Conservation (phyloP, 345 rosid species). For the Noccaea bulbosa region DNA sequence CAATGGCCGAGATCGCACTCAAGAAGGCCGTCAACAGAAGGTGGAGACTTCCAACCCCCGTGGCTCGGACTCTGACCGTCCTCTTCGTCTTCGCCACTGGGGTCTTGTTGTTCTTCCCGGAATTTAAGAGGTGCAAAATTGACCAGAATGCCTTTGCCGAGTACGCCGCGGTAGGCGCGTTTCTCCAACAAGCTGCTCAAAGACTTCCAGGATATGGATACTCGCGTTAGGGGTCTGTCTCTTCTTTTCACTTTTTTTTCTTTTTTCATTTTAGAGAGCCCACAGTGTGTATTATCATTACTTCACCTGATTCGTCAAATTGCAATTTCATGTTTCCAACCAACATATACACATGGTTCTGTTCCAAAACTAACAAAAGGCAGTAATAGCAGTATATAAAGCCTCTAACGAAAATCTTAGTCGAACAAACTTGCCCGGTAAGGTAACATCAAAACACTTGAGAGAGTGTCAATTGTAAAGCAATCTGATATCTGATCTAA, state of each 20-base stretch:
- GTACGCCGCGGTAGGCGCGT: neutral
- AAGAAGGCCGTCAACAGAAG: constrained; percentile 11
- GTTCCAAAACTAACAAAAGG: no score
- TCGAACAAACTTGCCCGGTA: constrained; percentile 24
- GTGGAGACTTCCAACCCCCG: constrained; percentile 1
- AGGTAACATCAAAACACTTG: constrained; percentile 20
- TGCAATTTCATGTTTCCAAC: neutral
- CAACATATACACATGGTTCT: no score
- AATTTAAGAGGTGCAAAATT: constrained; percentile 10
- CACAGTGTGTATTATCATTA: neutral
- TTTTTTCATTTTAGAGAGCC: no score
- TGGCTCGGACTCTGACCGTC: neutral
- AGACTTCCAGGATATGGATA: neutral
- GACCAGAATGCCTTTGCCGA: constrained; percentile 5
- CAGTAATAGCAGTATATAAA: no score
- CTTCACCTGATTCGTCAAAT: neutral
- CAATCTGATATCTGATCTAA: constrained; percentile 35
- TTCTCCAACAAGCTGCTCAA: neutral
- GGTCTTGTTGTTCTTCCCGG: neutral
- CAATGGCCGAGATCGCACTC: constrained; percentile 11
- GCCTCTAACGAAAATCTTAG: constrained; percentile 1
- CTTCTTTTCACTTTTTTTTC: neutral
- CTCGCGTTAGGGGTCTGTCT: neutral
- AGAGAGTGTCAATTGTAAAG: constrained; percentile 27
- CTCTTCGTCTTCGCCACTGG: constrained; percentile 1